Conservation (phyloP, 352 stramenopile species). For the Pythium utonaiense region DNA sequence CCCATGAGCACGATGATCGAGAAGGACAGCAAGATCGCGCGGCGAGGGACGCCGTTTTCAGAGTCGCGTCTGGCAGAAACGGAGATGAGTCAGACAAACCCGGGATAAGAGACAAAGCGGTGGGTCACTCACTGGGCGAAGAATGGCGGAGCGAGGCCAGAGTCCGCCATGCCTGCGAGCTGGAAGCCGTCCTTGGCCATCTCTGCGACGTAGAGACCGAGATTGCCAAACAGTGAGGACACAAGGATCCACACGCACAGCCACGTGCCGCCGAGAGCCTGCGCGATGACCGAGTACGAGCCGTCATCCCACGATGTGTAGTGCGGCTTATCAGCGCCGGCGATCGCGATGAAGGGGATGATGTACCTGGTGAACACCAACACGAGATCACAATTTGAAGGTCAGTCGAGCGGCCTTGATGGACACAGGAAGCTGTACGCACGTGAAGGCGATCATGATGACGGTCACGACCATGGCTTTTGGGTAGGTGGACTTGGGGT, state of each 20-base stretch:
- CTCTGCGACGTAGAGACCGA: constrained; percentile 94
- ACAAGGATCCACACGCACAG: constrained; percentile 90
- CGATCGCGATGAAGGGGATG: constrained; percentile 87
- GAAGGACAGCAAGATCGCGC: constrained; percentile 83
- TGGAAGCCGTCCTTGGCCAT: constrained; percentile 93
- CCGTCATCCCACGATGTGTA: constrained; percentile 90
- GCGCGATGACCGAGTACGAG: constrained; percentile 85
- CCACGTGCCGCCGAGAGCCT: constrained; percentile 79
- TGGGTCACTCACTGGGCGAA: constrained; percentile 76
- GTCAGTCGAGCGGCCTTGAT: no score
- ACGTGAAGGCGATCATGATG: constrained; percentile 75
- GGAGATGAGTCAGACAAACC: background rate
- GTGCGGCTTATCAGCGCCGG: constrained; percentile 77
- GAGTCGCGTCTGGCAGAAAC: constrained; percentile 35
- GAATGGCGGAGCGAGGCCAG: constrained; percentile 82
- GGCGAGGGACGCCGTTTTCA: constrained; percentile 51
- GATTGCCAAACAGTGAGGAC: constrained; percentile 86
- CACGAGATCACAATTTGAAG: no score
- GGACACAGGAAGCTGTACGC: no score
- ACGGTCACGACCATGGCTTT: constrained; percentile 85
- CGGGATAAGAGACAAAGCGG: background rate
- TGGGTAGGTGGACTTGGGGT: constrained; percentile 80
- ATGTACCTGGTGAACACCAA: no score
- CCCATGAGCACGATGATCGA: constrained; percentile 86
- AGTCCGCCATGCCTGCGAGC: constrained; percentile 83